phyloP scores from a whole-genome alignment of 1,139 yeast species.

The Pichia terricola region DNA sequence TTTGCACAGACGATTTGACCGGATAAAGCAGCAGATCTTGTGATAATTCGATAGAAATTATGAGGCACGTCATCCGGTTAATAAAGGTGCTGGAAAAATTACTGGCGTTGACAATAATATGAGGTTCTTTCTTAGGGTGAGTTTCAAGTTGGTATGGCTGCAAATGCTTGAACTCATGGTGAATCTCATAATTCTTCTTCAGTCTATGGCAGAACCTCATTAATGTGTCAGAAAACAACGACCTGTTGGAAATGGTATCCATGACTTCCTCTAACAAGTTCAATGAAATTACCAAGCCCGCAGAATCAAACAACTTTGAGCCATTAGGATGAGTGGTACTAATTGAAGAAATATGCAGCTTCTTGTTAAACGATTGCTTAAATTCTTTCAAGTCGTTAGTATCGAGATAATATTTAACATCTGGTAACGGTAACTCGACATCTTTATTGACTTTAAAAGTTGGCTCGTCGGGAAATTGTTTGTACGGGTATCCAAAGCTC shows the following conservation, averaged over 20 bases:
- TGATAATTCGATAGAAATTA: constrained; percentile 23
- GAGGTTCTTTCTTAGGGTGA: constrained; percentile 7
- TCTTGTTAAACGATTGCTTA: constrained; percentile 11
- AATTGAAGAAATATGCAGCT: constrained; percentile 9
- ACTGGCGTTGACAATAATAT: constrained; percentile 28
- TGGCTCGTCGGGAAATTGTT: constrained; percentile 12
- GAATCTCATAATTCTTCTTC: constrained; percentile 6
- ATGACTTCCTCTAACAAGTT: constrained; percentile 27
- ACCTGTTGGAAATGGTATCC: constrained; percentile 26
- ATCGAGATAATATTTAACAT: constrained; percentile 21
- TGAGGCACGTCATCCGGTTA: constrained; percentile 23
- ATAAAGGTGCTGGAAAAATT: constrained; percentile 26
- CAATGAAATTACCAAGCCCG: constrained; percentile 18
- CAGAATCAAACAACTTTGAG: constrained; percentile 13
- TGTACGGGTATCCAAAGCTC: constrained; percentile 34
- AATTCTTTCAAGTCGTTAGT: constrained; percentile 10
- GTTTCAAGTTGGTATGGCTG: constrained; percentile 13
- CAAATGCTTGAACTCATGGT: constrained; percentile 7
- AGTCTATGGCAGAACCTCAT: constrained; percentile 14
- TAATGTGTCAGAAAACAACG: constrained; percentile 19
- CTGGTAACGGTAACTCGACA: constrained; percentile 26
- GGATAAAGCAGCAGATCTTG: constrained; percentile 22
- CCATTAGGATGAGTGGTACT: constrained; percentile 12
- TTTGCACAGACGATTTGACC: constrained; percentile 16
- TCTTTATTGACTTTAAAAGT: constrained; percentile 13